These are phyloP conservation scores for Sambucus nigra DNA, from an alignment of 129 eudicot genomes.

Conservation along the genomic window DNA sequence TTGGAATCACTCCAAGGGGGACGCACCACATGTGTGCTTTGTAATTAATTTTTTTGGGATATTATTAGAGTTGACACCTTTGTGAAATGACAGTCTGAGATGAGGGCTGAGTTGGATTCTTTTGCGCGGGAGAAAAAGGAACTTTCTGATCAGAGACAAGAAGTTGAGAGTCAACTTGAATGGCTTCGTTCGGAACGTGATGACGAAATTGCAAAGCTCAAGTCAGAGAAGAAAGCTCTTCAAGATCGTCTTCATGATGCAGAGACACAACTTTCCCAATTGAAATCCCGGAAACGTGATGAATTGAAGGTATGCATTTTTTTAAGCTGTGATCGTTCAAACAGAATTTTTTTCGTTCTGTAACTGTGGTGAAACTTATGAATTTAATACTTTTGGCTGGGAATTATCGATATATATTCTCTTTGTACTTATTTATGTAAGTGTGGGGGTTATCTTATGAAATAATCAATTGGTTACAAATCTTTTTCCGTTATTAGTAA, in stretches of 20 bases:
- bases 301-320: conserved; percentile 71
- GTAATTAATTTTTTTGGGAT: background rate
- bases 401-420: background rate
- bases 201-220: conserved; percentile 66
- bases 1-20: no score
- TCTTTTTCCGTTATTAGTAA: no score
- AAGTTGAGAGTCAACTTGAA: conserved; percentile 82
- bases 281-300: conserved; percentile 90
- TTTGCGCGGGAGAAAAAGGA: conserved; percentile 85
- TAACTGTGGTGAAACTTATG: background rate
- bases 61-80: conserved; percentile 9
- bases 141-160: conserved; percentile 70
- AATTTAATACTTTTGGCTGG: background rate
- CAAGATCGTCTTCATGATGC: conserved; percentile 97
- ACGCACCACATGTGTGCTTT: background rate
- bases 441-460: no score
- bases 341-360: background rate
- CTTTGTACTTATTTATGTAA: background rate
- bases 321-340: background rate
- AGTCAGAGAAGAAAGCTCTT: conserved; percentile 59
- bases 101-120: conserved; percentile 81
- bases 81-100: conserved; percentile 55
- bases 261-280: conserved; percentile 85
- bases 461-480: no score
- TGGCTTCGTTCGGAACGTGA: conserved; percentile 91